These are phyloP conservation scores for Trichoderma citrinoviride DNA, from an alignment of 2,329 filamentous ascomycete species.

Conservation along the genomic window DNA sequence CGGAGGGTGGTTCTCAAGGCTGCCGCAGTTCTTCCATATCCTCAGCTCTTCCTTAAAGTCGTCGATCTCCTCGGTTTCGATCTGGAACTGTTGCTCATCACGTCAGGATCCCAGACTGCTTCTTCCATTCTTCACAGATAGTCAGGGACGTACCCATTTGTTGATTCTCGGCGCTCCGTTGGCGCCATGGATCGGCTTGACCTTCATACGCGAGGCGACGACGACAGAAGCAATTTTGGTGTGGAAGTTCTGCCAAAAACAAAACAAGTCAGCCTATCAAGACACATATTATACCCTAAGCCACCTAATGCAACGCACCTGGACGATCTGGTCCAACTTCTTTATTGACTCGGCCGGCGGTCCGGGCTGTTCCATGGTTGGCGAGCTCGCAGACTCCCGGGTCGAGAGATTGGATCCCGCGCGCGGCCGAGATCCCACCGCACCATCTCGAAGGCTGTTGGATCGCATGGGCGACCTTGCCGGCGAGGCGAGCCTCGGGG, in stretches of 20 bases:
- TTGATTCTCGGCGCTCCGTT: slow-evolving; percentile 62
- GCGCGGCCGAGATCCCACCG: slow-evolving; percentile 41
- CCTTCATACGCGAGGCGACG: slow-evolving; percentile 72
- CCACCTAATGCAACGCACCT: slow-evolving; percentile 52
- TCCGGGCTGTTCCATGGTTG: slow-evolving; percentile 47
- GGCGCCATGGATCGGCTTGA: slow-evolving; percentile 50
- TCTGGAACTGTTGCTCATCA: slow-evolving; percentile 69
- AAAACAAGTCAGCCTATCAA: neutral
- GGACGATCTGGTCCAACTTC: slow-evolving; percentile 91
- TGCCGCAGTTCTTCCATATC: slow-evolving; percentile 77
- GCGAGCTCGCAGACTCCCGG: slow-evolving; percentile 45
- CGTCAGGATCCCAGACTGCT: neutral
- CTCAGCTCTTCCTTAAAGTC: slow-evolving; percentile 77
- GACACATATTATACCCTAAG: too few species aligned
- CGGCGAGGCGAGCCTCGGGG: slow-evolving; percentile 70
- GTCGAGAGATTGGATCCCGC: slow-evolving; percentile 44
- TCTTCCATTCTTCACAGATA: neutral
- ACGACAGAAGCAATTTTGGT: slow-evolving; percentile 83
- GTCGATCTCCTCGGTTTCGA: slow-evolving; percentile 90
- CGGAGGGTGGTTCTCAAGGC: slow-evolving; percentile 72
- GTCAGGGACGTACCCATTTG: slow-evolving; percentile 69
- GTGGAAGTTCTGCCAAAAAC: slow-evolving; percentile 72
- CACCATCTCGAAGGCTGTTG: slow-evolving; percentile 70
- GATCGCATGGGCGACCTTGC: slow-evolving; percentile 60
- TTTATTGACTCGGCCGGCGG: slow-evolving; percentile 65